These are phyloP conservation scores for Ramaria rubella DNA, from an alignment of 768 basidiomycete species.

Conservation along the genomic window DNA sequence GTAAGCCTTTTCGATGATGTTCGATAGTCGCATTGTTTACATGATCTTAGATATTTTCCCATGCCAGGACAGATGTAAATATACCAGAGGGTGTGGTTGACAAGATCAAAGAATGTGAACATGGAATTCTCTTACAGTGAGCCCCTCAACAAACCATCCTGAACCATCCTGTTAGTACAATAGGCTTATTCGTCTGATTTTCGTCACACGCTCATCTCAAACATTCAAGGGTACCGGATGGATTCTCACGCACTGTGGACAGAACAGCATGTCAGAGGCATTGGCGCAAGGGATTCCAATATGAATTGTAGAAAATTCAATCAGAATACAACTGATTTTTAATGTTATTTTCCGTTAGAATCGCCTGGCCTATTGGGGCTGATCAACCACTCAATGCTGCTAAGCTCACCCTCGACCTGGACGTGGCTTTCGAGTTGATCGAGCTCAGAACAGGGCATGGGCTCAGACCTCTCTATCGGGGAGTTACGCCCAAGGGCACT, in stretches of 20 bases:
- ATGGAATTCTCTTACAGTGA: conserved; percentile 19
- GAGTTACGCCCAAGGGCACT: conserved; percentile 15
- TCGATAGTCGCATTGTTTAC: not conserved
- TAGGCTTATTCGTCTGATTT: not conserved
- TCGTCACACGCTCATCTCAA: not conserved
- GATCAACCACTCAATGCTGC: conserved; percentile 22
- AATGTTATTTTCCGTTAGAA: conserved; percentile 9
- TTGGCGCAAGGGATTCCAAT: conserved; percentile 19
- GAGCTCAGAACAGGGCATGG: conserved; percentile 17
- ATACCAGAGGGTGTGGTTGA: conserved; percentile 16
- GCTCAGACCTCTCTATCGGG: conserved; percentile 14
- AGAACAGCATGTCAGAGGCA: conserved; percentile 21
- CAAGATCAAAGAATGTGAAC: conserved; percentile 13
- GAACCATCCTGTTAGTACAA: conserved; percentile 17
- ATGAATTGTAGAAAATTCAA: conserved; percentile 3
- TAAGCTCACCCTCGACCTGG: conserved; percentile 13
- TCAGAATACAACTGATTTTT: not conserved
- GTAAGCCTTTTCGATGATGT: conserved; percentile 9
- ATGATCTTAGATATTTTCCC: conserved; percentile 16
- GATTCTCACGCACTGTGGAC: conserved; percentile 23
- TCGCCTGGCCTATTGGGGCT: conserved; percentile 22
- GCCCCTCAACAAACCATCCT: conserved; percentile 22
- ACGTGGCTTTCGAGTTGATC: conserved; percentile 17
- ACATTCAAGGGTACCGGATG: conserved; percentile 17
- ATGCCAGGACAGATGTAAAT: conserved; percentile 11